Conservation (phyloP, 2,329 filamentous ascomycete genomes). For the Scedosporium boydii region DNA sequence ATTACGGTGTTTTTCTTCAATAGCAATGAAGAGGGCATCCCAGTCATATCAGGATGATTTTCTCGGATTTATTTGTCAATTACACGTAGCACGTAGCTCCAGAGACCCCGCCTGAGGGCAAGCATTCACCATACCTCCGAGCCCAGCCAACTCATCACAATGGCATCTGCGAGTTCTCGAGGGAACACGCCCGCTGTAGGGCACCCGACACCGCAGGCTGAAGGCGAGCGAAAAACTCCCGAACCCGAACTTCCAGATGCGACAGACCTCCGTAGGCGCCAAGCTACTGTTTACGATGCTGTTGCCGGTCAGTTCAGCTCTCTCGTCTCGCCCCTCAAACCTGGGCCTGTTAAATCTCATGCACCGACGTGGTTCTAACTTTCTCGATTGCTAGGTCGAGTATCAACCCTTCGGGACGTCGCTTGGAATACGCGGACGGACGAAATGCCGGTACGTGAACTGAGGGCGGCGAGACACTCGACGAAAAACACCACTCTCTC, state of each 20-base stretch:
- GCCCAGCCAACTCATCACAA: not conserved
- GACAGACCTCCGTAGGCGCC: conserved; percentile 14
- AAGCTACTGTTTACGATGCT: conserved; percentile 60
- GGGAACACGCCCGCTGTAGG: not conserved
- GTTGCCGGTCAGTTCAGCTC: conserved; percentile 35
- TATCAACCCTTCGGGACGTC: conserved; percentile 2
- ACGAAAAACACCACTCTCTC: conserved; percentile 27
- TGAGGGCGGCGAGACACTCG: not conserved
- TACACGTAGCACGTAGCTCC: not conserved
- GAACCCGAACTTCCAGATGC: not conserved
- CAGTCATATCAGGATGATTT: not conserved
- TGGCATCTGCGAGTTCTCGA: not conserved
- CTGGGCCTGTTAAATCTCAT: not conserved
- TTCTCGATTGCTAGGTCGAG: conserved; percentile 6
- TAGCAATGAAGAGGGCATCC: not conserved
- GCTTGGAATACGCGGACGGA: not conserved
- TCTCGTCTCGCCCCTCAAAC: not conserved
- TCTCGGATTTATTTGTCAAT: not conserved
- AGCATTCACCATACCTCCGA: not conserved
- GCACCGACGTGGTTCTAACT: not conserved
- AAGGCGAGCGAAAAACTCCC: not conserved
- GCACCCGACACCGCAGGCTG: not conserved
- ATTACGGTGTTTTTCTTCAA: not conserved
- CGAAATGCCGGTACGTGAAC: not conserved
- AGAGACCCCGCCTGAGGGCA: not conserved